Base-by-base conservation (phyloP, 164 flowering plant genomes). In the Tetracentron sinense region DNA sequence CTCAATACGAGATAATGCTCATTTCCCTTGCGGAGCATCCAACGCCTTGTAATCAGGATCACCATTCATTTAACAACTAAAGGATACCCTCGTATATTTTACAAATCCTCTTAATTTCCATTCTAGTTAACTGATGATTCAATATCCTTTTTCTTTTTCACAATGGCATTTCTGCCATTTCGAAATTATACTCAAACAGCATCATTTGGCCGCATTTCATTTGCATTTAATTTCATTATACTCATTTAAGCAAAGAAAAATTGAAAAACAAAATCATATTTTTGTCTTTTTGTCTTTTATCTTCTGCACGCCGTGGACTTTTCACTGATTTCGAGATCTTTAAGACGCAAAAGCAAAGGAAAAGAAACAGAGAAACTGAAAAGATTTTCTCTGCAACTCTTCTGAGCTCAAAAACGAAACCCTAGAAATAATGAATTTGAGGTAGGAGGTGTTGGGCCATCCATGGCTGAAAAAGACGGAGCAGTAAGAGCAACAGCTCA, bases 271-370 rank as follows among this genome's bases (percentile, higher is more conserved):
- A 29, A 54, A 54, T 20, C n/a, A 28, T 8, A 54, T 15, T 11
- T 15, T 3, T 17, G 12, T 7, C 16, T 38, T 16, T 35, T 28
- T 17, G 20, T 8, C 26, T 3, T 14, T 42, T 27, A 3, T 15
- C 6, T 28, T 42, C 33, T 6, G 33, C 52, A 44, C 3, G 52
- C 46, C 51, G 67, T 57, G 63, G 67, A 76, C 78, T 74, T 74
- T 74, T 68, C 46, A 46, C 69, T 58, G 15, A 38, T 54, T 44
- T 74, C 55, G 69, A 68, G 75, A 71, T 74, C 76, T 62, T 42
- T n/a, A n/a, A n/a, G n/a, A n/a, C 44, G 26, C 30, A 61, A 0
- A 21, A 42, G 30, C 51, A 52, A 42, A 35, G 17, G 7, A 25
- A 6, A 14, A 63, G 21, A 44, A 31, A 38, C 30, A 42, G 35